Evolutionary conservation across 805 yeast species (phyloP), one percentile per base, ranked within the genome.

Genomic region (Saccharomycopsis olivae): DNA sequence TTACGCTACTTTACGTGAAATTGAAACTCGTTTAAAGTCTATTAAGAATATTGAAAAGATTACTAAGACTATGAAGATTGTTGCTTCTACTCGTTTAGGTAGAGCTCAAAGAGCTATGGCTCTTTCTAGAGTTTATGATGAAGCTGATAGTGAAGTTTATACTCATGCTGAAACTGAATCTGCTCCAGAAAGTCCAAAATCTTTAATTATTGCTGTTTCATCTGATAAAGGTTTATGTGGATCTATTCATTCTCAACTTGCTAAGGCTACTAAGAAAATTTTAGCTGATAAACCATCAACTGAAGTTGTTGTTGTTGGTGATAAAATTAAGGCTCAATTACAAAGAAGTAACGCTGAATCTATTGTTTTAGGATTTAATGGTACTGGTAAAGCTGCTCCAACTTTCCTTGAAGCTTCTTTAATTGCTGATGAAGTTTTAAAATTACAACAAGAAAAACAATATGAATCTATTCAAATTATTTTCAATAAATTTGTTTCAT

Each of bases 141-240:
- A 72, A 54, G 78, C 88, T 45, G 94, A 87, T 58, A 53, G 69
- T 47, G 86, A 81, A 59, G 85, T 92, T 54, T 85, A 69, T 66
- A 67, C 73, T 52, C 75, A 79, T 61, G 79, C 95, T 47, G 95
- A 85, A 68, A 84, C 94, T 49, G 73, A 69, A 48, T 71, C 64
- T 52, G 46, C 53, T 33, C 63, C 70, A 47, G 66, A 59, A 39
- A 49, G 53, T 37, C 71, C 70, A 56, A 83, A 79, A 66, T 75
- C 82, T 50, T 75, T 92, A 59, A 65, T 89, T 53, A 70, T 89
- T 57, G 96, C 88, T 44, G 76, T 87, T 49, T 81, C 97, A 36
- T 86, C 96, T 46, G 98, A 92, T 70, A 92, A 92, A 71, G 98
- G 98, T 60, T 75, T 92, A 56, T 92, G 98, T 75, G 98, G 98